Conservation (phyloP, 768 basidiomycete species). For the Boletus edulis region DNA sequence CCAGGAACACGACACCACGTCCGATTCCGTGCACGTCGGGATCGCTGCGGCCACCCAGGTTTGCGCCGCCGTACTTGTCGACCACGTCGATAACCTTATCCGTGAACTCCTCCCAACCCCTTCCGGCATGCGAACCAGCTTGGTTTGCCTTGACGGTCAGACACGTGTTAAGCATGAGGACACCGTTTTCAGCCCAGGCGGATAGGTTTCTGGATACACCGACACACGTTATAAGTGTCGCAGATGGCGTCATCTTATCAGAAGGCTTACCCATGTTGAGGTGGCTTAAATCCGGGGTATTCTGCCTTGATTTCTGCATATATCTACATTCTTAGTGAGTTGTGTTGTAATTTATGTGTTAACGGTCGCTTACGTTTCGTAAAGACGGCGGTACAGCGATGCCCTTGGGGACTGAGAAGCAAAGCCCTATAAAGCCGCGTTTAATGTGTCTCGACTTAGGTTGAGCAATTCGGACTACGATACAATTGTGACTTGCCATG, state of each 20-base stretch:
- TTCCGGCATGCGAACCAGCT: constrained; percentile 79
- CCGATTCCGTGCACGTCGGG: constrained; percentile 50
- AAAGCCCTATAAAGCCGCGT: constrained; percentile 51
- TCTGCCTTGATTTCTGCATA: constrained; percentile 84
- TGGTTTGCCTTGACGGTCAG: constrained; percentile 77
- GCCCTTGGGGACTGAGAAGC: constrained; percentile 88
- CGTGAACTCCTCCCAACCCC: constrained; percentile 92
- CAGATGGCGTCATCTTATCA: constrained; percentile 13
- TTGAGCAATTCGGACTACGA: not conserved
- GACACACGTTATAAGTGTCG: constrained; percentile 2
- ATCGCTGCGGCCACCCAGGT: constrained; percentile 42
- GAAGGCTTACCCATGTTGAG: constrained; percentile 74
- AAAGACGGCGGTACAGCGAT: constrained; percentile 77
- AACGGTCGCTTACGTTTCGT: constrained; percentile 56
- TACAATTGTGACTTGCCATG: constrained; percentile 56
- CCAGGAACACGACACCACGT: constrained; percentile 81
- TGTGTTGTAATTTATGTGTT: constrained; percentile 2
- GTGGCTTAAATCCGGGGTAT: constrained; percentile 74
- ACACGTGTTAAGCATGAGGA: constrained; percentile 89
- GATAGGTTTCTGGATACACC: constrained; percentile 62
- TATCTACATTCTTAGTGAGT: constrained; percentile 50
- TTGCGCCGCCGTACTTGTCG: constrained; percentile 72
- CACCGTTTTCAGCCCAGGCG: constrained; percentile 81
- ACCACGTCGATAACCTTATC: constrained; percentile 77
- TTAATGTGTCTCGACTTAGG: constrained; percentile 11